phyloP scores from a whole-genome alignment of 2,329 filamentous ascomycete species.

The Teratosphaeriaceae sp. region DNA sequence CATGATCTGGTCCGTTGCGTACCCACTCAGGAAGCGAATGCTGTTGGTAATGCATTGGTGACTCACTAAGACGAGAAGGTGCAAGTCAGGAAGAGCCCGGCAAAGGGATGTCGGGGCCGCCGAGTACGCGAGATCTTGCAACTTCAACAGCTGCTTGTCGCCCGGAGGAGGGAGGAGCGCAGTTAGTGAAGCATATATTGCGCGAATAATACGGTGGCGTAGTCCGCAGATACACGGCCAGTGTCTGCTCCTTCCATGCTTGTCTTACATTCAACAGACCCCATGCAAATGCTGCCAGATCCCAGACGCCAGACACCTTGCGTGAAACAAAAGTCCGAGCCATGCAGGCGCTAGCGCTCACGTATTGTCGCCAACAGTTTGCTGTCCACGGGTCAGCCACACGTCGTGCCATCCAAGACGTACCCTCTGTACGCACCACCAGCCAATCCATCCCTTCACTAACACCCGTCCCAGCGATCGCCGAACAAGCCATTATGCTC shows the following conservation, averaged over 20 bases:
- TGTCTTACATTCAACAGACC: not conserved
- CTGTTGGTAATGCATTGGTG: too few relatives aligned
- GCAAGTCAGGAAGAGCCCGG: too few relatives aligned
- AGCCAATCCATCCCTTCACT: constrained; percentile 99
- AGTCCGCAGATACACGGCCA: not conserved
- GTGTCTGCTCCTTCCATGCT: not conserved
- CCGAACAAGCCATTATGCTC: constrained; percentile 97
- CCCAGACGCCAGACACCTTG: not conserved
- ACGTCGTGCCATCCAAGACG: not conserved
- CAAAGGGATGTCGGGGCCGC: too few relatives aligned
- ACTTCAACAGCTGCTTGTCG: not conserved
- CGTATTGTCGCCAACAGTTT: constrained; percentile 11
- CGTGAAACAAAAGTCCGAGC: not conserved
- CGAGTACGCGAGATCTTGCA: too few relatives aligned
- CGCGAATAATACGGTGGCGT: not conserved
- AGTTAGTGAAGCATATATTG: too few relatives aligned
- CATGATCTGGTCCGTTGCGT: too few relatives aligned
- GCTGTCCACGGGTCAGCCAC: constrained; percentile 4
- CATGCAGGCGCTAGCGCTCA: not conserved
- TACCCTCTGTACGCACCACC: constrained; percentile 54
- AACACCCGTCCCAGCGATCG: constrained; percentile 89
- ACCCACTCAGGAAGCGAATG: too few relatives aligned
- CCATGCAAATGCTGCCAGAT: not conserved
- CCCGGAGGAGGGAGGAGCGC: not conserved
- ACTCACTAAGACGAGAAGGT: too few relatives aligned